These are phyloP conservation scores for Heterobasidion irregulare DNA, from an alignment of 1,284 basidiomycete genomes.

Conservation along the genomic window DNA sequence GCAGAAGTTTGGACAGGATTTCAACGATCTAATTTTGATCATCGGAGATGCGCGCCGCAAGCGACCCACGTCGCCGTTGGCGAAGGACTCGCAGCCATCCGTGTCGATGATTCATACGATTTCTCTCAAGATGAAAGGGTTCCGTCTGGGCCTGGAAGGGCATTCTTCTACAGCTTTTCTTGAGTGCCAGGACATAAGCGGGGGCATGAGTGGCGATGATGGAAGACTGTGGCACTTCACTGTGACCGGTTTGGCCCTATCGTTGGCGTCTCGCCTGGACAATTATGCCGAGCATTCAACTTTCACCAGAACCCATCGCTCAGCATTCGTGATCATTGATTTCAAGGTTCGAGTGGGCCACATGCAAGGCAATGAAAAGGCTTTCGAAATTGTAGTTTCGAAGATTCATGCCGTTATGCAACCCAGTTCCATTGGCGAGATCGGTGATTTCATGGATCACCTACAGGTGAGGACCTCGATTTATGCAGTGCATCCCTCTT, in stretches of 20 bases:
- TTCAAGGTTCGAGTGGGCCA: slow-evolving; percentile 37
- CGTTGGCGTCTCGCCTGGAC: slow-evolving; percentile 52
- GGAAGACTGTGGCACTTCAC: slow-evolving; percentile 50
- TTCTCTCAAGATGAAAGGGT: slow-evolving; percentile 65
- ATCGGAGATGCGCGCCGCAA: slow-evolving; percentile 50
- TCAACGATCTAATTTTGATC: slow-evolving; percentile 67
- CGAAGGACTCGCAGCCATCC: slow-evolving; percentile 14
- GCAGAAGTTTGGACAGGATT: slow-evolving; percentile 80
- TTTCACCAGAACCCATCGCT: slow-evolving; percentile 56
- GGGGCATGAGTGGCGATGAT: slow-evolving; percentile 39
- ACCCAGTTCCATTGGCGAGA: slow-evolving; percentile 80
- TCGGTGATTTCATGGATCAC: slow-evolving; percentile 82
- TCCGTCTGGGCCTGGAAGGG: slow-evolving; percentile 70
- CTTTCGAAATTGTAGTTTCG: slow-evolving; percentile 49
- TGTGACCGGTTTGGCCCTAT: slow-evolving; percentile 65
- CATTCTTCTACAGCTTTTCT: slow-evolving; percentile 62
- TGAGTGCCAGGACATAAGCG: slow-evolving; percentile 67
- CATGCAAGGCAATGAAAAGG: slow-evolving; percentile 21
- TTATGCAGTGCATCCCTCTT: not conserved
- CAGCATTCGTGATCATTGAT: slow-evolving; percentile 80
- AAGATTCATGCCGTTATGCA: slow-evolving; percentile 90
- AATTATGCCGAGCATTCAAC: slow-evolving; percentile 23
- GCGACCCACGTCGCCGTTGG: slow-evolving; percentile 15
- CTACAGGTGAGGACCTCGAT: slow-evolving; percentile 45
- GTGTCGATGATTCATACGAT: slow-evolving; percentile 29